Evolutionary conservation across 2,329 filamentous ascomycete species (phyloP).

Genomic region (Claviceps cyperi): DNA sequence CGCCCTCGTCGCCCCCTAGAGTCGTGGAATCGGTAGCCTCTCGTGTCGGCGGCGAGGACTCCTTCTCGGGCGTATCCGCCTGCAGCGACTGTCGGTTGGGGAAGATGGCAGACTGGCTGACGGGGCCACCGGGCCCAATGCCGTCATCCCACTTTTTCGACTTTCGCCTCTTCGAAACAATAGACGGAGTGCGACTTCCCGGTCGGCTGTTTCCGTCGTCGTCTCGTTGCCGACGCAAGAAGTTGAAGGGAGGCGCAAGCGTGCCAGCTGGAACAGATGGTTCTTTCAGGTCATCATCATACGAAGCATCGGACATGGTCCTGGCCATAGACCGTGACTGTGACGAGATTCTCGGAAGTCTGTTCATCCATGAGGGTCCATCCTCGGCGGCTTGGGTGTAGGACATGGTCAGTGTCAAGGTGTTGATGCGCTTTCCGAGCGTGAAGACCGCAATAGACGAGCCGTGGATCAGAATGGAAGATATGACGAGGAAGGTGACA

Average conservation of each 20-base stretch:
- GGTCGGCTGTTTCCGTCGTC: slow-evolving; percentile 45
- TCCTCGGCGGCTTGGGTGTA: slow-evolving; percentile 86
- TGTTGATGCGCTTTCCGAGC: slow-evolving; percentile 95
- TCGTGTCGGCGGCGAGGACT: slow-evolving; percentile 14
- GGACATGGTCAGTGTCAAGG: slow-evolving; percentile 84
- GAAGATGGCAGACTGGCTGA: slow-evolving; percentile 78
- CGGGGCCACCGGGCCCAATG: slow-evolving; percentile 71
- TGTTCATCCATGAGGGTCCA: slow-evolving; percentile 87
- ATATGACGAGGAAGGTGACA: slow-evolving; percentile 81
- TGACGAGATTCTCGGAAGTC: slow-evolving; percentile 58
- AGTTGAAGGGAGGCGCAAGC: slow-evolving; percentile 59
- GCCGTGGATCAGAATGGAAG: slow-evolving; percentile 88
- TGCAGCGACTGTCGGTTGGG: slow-evolving; percentile 35
- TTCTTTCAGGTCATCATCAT: slow-evolving; percentile 48
- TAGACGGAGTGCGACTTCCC: slow-evolving; percentile 45
- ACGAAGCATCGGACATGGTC: slow-evolving; percentile 67
- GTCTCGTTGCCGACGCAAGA: slow-evolving; percentile 71
- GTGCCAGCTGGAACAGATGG: slow-evolving; percentile 52
- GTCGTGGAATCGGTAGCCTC: slow-evolving; percentile 21
- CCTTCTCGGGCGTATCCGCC: slow-evolving; percentile 15
- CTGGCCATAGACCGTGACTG: slow-evolving; percentile 68
- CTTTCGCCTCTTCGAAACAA: slow-evolving; percentile 46
- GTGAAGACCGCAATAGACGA: slow-evolving; percentile 98
- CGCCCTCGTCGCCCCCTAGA: slow-evolving; percentile 18
- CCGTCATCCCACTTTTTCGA: slow-evolving; percentile 55